Conservation (phyloP, 148 eudicot species). For the Rhododendron kiyosumense region DNA sequence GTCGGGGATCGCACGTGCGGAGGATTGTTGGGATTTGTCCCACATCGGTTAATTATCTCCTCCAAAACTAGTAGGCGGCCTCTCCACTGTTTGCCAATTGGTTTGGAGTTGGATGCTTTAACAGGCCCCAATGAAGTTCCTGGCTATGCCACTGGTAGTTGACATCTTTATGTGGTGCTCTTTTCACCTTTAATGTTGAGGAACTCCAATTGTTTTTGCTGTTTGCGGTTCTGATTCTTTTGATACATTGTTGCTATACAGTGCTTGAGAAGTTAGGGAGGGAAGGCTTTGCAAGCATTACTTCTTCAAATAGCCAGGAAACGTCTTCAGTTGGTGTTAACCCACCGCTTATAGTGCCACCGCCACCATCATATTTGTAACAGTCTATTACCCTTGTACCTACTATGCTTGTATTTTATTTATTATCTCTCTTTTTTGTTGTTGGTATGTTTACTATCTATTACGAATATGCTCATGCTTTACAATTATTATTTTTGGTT, state of each 20-base stretch:
- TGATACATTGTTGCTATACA: slow-evolving; percentile 10
- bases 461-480: background rate
- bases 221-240: background rate
- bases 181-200: background rate
- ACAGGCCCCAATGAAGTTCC: background rate
- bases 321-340: slow-evolving; percentile 66
- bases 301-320: slow-evolving; percentile 38
- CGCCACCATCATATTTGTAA: slow-evolving; percentile 69
- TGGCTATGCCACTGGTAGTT: background rate
- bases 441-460: background rate
- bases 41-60: too few relatives aligned
- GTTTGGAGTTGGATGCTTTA: too few relatives aligned
- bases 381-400: background rate
- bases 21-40: too few relatives aligned
- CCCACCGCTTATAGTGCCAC: slow-evolving; percentile 53
- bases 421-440: background rate
- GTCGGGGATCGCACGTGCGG: too few relatives aligned
- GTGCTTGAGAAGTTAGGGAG: slow-evolving; percentile 25
- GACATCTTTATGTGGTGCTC: background rate
- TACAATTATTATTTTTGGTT: background rate
- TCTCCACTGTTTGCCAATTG: too few relatives aligned
- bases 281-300: slow-evolving; percentile 50
- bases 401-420: background rate
- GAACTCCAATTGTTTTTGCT: background rate
- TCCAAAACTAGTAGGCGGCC: too few relatives aligned